Base-by-base conservation (phyloP, 805 yeast species). In the Jamesozyma rosinii region DNA sequence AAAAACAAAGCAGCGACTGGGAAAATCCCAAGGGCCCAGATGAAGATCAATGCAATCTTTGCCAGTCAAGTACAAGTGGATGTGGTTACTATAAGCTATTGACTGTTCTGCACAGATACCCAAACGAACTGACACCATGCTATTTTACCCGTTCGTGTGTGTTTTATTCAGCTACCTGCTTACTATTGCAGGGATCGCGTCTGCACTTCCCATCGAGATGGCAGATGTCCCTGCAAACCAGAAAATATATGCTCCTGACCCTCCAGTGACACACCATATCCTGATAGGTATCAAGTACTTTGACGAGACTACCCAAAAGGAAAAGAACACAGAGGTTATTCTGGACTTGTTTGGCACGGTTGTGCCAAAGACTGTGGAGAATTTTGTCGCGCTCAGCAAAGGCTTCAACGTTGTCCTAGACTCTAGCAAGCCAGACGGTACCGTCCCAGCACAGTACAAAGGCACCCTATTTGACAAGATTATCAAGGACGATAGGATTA, bases 401-500 rank as follows among this genome's bases (percentile, higher is more conserved):
- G 71, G 61, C 66, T 72, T 41, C 66, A 57, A 40, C 58, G 70
- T 61, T 11, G 44, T 49, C 18, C 41, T 50, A 9, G 52, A 44
- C 27, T 48, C 52, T 6, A 62, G 65, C 18, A 48, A 48, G n/a
- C 51, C 66, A 29, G 51, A 47, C 15, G 21, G 13, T 10, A 33
- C 15, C 20, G 27, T 35, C 1, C 6, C 30, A 3, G 36, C 32
- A 65, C 73, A 2, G 2, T 85, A 81, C 67, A 68, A 70, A 51
- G 72, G 71, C 46, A 74, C 87, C 5, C 62, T 69, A 19, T 82
- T 87, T 74, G 92, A 83, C 65, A 74, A 89, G 47, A 77, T 87
- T 40, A 80, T 84, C 47, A 71, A 76, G 36, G 72, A 73, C 44
- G 84, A 83, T 61, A 79, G 85, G 82, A 74, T 88, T 52, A 95